These are phyloP conservation scores for Dipodascus geniculatus DNA, from an alignment of 805 yeast species.

Conservation along the genomic window DNA sequence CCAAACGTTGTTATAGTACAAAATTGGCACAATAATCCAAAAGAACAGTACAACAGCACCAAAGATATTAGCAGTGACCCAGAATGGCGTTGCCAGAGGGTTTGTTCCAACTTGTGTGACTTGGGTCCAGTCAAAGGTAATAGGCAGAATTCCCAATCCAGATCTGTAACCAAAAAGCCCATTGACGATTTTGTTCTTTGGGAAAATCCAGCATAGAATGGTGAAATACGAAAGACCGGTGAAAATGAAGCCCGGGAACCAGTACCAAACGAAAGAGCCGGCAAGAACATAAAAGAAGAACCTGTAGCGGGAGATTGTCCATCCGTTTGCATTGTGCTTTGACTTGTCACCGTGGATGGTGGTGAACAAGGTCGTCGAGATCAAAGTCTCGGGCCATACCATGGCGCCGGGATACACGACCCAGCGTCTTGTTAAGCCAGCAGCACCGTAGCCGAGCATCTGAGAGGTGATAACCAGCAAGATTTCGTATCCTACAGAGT, in stretches of 20 bases:
- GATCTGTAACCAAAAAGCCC: background rate
- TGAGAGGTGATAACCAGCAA: background rate
- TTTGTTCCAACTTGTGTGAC: background rate
- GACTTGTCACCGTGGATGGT: background rate
- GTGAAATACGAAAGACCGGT: background rate
- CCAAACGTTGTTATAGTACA: conserved; percentile 22
- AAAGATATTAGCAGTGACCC: background rate
- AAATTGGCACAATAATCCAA: conserved; percentile 11
- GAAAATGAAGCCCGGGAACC: conserved; percentile 2
- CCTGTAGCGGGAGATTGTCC: conserved; percentile 1
- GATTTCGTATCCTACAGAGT: background rate
- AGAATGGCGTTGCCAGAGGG: conserved; percentile 1
- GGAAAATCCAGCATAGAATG: background rate
- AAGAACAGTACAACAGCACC: background rate
- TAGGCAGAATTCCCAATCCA: background rate
- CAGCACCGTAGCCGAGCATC: conserved; percentile 1
- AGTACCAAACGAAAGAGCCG: background rate
- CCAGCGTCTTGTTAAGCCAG: background rate
- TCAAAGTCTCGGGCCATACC: conserved; percentile 2
- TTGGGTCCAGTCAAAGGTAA: conserved; percentile 3
- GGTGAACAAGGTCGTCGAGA: background rate
- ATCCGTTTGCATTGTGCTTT: background rate
- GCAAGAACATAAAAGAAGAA: background rate
- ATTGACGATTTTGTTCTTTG: background rate
- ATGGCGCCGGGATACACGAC: background rate